phyloP scores from a whole-genome alignment of 345 rosid species.

The Eucalyptus polyanthemos region DNA sequence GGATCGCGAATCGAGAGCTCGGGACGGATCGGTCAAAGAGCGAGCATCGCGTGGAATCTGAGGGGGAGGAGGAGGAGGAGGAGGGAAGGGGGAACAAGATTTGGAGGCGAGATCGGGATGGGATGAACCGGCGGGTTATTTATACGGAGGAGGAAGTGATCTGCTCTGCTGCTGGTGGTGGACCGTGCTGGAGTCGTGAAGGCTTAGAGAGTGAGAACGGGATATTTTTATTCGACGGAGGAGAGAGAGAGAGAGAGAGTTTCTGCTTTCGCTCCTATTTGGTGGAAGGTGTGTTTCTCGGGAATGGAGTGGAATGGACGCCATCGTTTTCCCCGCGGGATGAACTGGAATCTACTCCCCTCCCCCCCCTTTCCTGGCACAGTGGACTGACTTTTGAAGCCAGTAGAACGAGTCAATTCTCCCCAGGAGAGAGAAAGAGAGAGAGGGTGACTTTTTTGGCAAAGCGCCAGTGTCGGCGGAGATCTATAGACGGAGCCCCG shows the following conservation, averaged over 20 bases:
- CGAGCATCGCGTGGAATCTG: background rate
- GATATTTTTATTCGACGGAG: background rate
- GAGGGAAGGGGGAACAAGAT: background rate
- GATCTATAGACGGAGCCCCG: background rate
- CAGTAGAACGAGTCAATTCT: background rate
- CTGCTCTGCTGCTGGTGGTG: background rate
- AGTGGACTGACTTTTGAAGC: background rate
- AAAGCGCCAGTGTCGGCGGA: slow-evolving; percentile 19
- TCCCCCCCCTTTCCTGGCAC: too few relatives aligned
- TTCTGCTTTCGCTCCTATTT: background rate
- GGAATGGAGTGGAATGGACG: slow-evolving; percentile 35
- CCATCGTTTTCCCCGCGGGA: slow-evolving; percentile 20
- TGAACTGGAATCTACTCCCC: slow-evolving; percentile 8
- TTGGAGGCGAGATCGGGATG: background rate
- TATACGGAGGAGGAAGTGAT: background rate
- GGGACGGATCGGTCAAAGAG: background rate
- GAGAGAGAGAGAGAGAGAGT: background rate
- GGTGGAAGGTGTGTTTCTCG: background rate
- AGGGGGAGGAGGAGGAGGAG: background rate
- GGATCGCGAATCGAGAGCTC: background rate
- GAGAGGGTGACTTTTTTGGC: background rate
- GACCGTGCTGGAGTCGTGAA: background rate
- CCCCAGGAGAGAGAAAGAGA: background rate
- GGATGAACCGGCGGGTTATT: background rate
- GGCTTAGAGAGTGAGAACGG: background rate